Evolutionary conservation across 306 rosid genomes (phyloP), one percentile per base, ranked within the genome.

Genomic region (Acacia confusa): DNA sequence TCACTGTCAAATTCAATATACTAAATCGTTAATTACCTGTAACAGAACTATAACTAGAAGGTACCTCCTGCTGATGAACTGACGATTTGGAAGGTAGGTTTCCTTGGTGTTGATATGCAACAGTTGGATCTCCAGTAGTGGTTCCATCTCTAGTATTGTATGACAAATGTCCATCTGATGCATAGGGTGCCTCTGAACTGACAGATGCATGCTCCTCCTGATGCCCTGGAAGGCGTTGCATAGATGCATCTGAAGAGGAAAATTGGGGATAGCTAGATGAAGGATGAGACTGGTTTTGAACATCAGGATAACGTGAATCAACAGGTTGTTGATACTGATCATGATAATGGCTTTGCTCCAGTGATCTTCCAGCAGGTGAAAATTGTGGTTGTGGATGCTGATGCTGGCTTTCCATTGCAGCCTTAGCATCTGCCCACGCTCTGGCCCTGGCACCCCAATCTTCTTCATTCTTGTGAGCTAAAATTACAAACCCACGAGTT

Each of bases 41-140:
- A 88, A 91, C 86, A 92, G 98, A 92, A 90, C 93, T 92, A 94
- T 96, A 93, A 96, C 97, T 96, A 96, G 97, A 92, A 96, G 99
- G 97, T 93, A 96, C 98, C 99, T 96, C 99, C 99, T 91, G 99
- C 98, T 86, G 98, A 83, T 91, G 90, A 90, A 92, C 94, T 64
- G 95, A 87, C 83, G 93, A 84, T 83, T 90, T 90, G 81, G 91
- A 28, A 44, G 93, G 85, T 53, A 88, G 52, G 82, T 72, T 89
- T 80, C 92, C 94, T 81, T 87, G 91, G 30, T 24, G 94, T 58
- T 91, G 92, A 73, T 86, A 84, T 76, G 86, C 75, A 88, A 86
- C 78, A 85, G 79, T 88, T 22, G 90, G 38, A 79, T 88, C 95
- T 86, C 89, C 90, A 36, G 86, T 78, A 64, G 83, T 16, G 44